Evolutionary conservation across 2,329 filamentous ascomycete species (phyloP), one percentile per base, ranked within the genome.

Genomic region (Chaetomium olivaceum): DNA sequence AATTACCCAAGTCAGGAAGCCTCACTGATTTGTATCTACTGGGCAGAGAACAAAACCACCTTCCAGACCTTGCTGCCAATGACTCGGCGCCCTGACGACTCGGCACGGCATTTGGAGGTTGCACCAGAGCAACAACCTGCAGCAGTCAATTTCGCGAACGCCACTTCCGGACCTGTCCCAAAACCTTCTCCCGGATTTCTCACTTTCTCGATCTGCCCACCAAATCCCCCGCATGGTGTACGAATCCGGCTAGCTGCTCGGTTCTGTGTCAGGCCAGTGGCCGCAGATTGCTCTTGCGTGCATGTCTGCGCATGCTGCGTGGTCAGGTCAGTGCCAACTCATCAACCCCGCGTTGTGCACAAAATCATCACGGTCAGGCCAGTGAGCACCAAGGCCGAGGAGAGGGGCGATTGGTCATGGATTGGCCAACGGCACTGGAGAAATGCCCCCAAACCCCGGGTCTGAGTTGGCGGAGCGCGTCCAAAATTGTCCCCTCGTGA

Each of bases 261-360:
- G 39, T 27, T 16, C 39, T 19, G 16, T 43, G 39, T 43, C 39
- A 43, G 39, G 9, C 39, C 57, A 51, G 46, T 54, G 54, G 65
- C 58, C 54, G 39, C 52, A 25, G 25, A 36, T 36, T 7, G 19
- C n/a, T n/a, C 12, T 54, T 25, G 31, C 48, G 31, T 43, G 63
- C 36, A n/a, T 19, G 50, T 60, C 36, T 39, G 36, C 36, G 36
- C 36, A 39, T 39, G 36, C 48, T 68, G 71, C 70, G 71, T 71
- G 70, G 69, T 69, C 56, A 54, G 64, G 68, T 65, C 65, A 65
- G 54, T 74, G 71, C 69, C 71, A 74, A 64, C 73, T 68, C 73
- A 73, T 70, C 70, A 63, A 54, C 51, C 67, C 67, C 67, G 65
- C 63, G 61, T 56, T 36, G 58, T 61, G 62, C 31, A 31, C 43